Percentiles rank a stretch among this genome's conserved stretches.
Evolutionary conservation across 805 yeast species (phyloP).

Genomic region (Blastobotrys attinorum): DNA sequence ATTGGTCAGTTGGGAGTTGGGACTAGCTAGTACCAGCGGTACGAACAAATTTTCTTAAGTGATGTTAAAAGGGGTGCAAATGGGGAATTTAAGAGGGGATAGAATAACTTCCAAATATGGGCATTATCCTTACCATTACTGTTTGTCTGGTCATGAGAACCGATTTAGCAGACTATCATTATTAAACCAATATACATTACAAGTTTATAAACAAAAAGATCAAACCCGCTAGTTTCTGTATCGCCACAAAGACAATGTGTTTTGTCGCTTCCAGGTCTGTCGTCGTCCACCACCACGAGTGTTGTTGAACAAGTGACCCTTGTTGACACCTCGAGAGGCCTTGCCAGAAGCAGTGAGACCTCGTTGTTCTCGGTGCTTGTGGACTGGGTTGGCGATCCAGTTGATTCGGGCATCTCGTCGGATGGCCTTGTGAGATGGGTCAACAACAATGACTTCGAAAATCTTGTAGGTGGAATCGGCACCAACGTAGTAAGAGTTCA

Average conservation of each 20-base stretch:
- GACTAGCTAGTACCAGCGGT: too few species aligned
- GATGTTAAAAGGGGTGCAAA: too few species aligned
- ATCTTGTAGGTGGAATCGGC: constrained; percentile 99
- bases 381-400: constrained; percentile 99
- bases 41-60: too few species aligned
- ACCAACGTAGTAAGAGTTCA: constrained; percentile 99
- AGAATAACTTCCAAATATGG: too few species aligned
- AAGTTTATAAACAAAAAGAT: too few species aligned
- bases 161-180: too few species aligned
- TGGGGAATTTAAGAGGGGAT: too few species aligned
- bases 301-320: constrained; percentile 99
- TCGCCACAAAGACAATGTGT: constrained; percentile 98
- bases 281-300: constrained; percentile 91
- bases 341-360: constrained; percentile 97
- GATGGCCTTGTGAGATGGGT: constrained; percentile 97
- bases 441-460: constrained; percentile 96
- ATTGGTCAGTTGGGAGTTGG: background rate
- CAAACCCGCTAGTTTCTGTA: constrained; percentile 67
- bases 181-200: too few species aligned
- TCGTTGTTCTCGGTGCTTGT: constrained; percentile 99
- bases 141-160: too few species aligned
- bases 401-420: constrained; percentile 97
- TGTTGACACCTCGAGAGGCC: constrained; percentile 99
- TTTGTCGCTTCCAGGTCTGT: constrained; percentile 99
- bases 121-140: too few species aligned